Conservation (phyloP, 345 rosid genomes). For the Cardamine resedifolia region DNA sequence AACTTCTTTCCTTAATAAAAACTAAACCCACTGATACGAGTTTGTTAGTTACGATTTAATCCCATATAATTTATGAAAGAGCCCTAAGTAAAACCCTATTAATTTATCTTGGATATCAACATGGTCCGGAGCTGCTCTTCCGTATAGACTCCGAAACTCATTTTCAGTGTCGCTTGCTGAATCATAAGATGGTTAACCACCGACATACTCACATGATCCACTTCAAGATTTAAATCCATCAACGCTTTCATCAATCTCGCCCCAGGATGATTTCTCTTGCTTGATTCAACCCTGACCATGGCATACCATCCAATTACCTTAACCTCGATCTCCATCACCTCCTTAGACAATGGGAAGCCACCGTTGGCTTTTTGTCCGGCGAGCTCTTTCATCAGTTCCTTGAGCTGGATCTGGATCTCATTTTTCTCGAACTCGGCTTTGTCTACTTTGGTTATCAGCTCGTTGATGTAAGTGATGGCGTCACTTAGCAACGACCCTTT, state of each 20-base stretch:
- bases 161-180: slow-evolving; percentile 91
- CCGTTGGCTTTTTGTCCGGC: slow-evolving; percentile 22
- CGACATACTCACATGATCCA: slow-evolving; percentile 79
- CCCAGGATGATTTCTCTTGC: slow-evolving; percentile 83
- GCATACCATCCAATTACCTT: slow-evolving; percentile 81
- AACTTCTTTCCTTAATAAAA: not conserved
- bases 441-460: not conserved
- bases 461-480: not conserved
- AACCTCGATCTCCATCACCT: slow-evolving; percentile 78
- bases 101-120: not conserved
- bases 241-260: slow-evolving; percentile 83
- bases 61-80: not conserved
- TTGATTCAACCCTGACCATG: slow-evolving; percentile 73
- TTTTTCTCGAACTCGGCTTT: not conserved
- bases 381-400: slow-evolving; percentile 33
- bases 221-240: slow-evolving; percentile 84
- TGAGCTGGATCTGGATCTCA: not conserved
- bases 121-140: slow-evolving; percentile 67
- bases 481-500: not conserved
- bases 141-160: slow-evolving; percentile 71
- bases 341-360: not conserved
- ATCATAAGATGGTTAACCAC: slow-evolving; percentile 94
- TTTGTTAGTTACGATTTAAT: not conserved
- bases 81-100: not conserved
- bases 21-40: not conserved